phyloP scores from a whole-genome alignment of 805 yeast species.

The Sugiyamaella smithiae region DNA sequence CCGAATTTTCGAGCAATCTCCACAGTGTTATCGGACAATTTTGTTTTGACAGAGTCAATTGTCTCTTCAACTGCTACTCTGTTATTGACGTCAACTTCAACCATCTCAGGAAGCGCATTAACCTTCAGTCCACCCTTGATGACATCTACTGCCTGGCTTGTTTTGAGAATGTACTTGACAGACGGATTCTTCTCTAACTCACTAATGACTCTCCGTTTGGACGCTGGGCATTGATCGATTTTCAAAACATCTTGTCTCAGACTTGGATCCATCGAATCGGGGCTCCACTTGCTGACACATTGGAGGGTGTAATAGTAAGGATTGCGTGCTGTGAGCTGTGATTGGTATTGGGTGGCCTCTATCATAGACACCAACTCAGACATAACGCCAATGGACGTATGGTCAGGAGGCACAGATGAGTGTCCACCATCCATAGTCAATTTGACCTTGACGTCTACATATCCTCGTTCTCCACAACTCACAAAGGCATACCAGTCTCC shows the following conservation, averaged over 20 bases:
- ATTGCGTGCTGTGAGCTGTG: conserved; percentile 48
- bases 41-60: conserved; percentile 41
- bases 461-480: conserved; percentile 57
- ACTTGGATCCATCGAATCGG: conserved; percentile 28
- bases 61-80: conserved; percentile 58
- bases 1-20: background rate
- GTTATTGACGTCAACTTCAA: conserved; percentile 52
- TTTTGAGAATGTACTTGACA: conserved; percentile 38
- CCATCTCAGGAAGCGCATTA: conserved; percentile 69
- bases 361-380: conserved; percentile 52
- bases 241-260: conserved; percentile 23
- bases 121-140: conserved; percentile 69
- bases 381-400: conserved; percentile 67
- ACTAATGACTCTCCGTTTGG: conserved; percentile 13
- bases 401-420: conserved; percentile 70
- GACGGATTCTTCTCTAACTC: background rate
- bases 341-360: conserved; percentile 52
- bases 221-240: conserved; percentile 13
- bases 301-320: conserved; percentile 58
- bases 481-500: conserved; percentile 42
- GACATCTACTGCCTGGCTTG: conserved; percentile 62
- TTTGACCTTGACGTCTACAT: conserved; percentile 44
- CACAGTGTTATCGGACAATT: too few species aligned
- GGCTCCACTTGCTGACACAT: conserved; percentile 58
- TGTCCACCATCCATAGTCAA: conserved; percentile 67